Percentiles rank a stretch among this genome's conserved stretches.
Conservation (phyloP, 1,284 basidiomycete species). For the Trichosporon sp. region DNA sequence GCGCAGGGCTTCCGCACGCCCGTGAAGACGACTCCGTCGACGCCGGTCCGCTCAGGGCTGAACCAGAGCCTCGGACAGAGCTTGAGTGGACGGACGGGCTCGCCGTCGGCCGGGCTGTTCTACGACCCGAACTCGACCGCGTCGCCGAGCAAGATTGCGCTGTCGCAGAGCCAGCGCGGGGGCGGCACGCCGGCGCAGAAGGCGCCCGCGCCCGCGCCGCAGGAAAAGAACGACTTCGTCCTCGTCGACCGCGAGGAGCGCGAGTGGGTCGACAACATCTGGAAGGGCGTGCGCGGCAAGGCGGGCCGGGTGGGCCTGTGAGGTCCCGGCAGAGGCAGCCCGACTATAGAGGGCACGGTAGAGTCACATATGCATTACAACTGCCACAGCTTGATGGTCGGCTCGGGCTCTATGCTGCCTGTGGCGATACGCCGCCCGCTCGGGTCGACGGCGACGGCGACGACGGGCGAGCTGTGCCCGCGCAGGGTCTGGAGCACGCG, state of each 20-base stretch:
- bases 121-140: conserved; percentile 24
- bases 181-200: not conserved
- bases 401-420: conserved; percentile 20
- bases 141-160: conserved; percentile 14
- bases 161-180: not conserved
- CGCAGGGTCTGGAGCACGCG: conserved; percentile 68
- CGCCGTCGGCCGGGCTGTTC: conserved; percentile 31
- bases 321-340: too few species aligned
- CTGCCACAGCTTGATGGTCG: conserved; percentile 13
- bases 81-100: not conserved
- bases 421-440: conserved; percentile 14
- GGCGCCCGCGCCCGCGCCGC: conserved; percentile 10
- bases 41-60: not conserved
- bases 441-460: conserved; percentile 43
- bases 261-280: conserved; percentile 46
- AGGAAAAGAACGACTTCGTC: conserved; percentile 26
- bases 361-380: not conserved
- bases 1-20: not conserved
- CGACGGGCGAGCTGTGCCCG: conserved; percentile 45
- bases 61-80: not conserved
- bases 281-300: conserved; percentile 42
- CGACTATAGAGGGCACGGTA: not conserved
- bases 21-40: not conserved
- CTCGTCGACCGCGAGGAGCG: conserved; percentile 42
- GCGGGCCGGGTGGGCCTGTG: conserved; percentile 25